These are phyloP conservation scores for Sclerotinia minor DNA, from an alignment of 2,329 filamentous ascomycete species.

Conservation along the genomic window DNA sequence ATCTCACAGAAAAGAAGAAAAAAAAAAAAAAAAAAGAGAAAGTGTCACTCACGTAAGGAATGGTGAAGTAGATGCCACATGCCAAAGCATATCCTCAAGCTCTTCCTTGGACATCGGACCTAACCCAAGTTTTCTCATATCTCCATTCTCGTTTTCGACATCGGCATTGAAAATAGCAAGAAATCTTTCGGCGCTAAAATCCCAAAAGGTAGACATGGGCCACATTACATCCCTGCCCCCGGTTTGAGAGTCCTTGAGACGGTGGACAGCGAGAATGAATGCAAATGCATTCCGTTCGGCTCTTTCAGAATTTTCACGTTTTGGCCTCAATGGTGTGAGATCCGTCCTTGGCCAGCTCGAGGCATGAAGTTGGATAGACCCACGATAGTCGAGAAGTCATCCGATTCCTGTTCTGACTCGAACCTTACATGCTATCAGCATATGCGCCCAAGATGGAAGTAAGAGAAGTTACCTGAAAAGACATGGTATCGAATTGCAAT, in stretches of 20 bases:
- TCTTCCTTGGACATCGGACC: not conserved
- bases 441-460: not conserved
- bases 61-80: not conserved
- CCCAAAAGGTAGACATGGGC: not conserved
- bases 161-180: not conserved
- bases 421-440: conserved; percentile 4
- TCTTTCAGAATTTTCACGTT: not conserved
- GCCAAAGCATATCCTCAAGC: not conserved
- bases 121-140: not conserved
- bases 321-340: not conserved
- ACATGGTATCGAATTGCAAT: not conserved
- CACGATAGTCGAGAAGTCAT: conserved; percentile 12
- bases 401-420: not conserved
- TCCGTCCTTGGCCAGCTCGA: conserved; percentile 11
- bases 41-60: not conserved
- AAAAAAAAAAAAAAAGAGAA: no score
- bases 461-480: conserved; percentile 4
- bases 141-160: not conserved
- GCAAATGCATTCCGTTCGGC: no score
- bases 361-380: conserved; percentile 13
- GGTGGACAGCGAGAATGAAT: not conserved
- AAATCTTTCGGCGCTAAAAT: not conserved
- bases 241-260: accelerated
- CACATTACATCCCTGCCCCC: not conserved
- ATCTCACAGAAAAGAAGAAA: not conserved